Base-by-base conservation (phyloP, 352 stramenopile genomes). In the Phytophthora pinifolia region DNA sequence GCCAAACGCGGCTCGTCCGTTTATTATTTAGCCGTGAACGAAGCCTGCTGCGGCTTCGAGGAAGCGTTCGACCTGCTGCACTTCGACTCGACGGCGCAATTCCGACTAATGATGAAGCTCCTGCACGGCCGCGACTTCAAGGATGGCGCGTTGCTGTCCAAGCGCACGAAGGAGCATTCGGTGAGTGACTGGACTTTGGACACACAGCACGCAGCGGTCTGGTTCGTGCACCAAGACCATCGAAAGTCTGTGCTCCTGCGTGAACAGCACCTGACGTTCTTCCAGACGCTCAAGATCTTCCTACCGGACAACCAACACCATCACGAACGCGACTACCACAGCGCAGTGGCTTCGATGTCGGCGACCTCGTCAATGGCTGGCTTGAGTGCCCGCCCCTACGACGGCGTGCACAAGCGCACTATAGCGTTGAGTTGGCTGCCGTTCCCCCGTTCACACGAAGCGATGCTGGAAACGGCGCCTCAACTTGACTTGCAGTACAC, bases 281-380 rank as follows among this genome's bases (percentile, higher is more conserved):
- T 86, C 52, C 78, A 88, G 50, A 79, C 76, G 10, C 54, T 88
- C 15, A 79, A 82, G 58, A 49, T 88, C 18, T 74, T 88, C 34
- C 53, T 77, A 3, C 76, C 76, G 0, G 72, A 84, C 43, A 69
- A 49, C 43, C 45, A 57, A 18, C 33, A 48, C 15, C 32, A 58
- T 0, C 38, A 54, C 17, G 33, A 63, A 13, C 52, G 47, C 9
- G 41, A 62, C 10, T 43, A 60, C 14, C 46, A 66, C 4, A 73
- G 38, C 22, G 25, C 25, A 2, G 38, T 31, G 25, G 32, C 33
- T 5, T 70, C 64, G 20, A 58, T 45, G 45, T 62, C 61, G 2
- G 55, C 37, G 1, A 45, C 59, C 2, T 71, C 59, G 14, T 66
- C 62, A 1, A 67, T 66, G 46, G 56, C 57, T 34, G 62, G 59